Conservation (phyloP, 306 rosid species). For the Vigna mungo region DNA sequence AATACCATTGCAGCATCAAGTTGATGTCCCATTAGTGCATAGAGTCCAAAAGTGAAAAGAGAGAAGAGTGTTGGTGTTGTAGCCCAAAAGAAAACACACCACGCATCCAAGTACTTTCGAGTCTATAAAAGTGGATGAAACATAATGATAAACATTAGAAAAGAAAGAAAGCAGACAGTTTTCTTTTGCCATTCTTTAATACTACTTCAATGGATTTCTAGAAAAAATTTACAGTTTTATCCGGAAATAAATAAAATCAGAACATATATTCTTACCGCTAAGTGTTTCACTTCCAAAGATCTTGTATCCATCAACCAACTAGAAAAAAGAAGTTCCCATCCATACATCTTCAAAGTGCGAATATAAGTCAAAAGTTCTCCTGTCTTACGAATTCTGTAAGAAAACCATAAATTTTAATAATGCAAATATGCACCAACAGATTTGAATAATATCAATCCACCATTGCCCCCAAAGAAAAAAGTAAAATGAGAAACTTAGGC, state of each 20-base stretch:
- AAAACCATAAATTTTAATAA: conserved; percentile 17
- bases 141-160: conserved; percentile 29
- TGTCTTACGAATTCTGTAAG: conserved; percentile 80
- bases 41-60: conserved; percentile 92
- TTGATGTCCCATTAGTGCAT: conserved; percentile 81
- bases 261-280: conserved; percentile 66
- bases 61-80: conserved; percentile 94
- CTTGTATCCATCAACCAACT: conserved; percentile 95
- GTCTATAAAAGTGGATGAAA: conserved; percentile 63
- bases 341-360: conserved; percentile 93
- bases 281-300: conserved; percentile 81
- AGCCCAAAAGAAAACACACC: conserved; percentile 99
- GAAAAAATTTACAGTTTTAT: conserved; percentile 10
- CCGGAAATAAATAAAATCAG: conserved; percentile 18
- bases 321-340: conserved; percentile 93
- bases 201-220: conserved; percentile 27
- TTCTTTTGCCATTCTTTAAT: conserved; percentile 34
- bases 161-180: conserved; percentile 14
- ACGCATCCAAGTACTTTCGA: conserved; percentile 96
- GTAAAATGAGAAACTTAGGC: conserved; percentile 14
- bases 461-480: not conserved
- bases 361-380: conserved; percentile 86
- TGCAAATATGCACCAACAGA: conserved; percentile 9
- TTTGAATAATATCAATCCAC: conserved; percentile 36
- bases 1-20: conserved; percentile 97